Base-by-base conservation (phyloP, 192 early-diverging fungal genomes). In the Backusella tuberculispora region DNA sequence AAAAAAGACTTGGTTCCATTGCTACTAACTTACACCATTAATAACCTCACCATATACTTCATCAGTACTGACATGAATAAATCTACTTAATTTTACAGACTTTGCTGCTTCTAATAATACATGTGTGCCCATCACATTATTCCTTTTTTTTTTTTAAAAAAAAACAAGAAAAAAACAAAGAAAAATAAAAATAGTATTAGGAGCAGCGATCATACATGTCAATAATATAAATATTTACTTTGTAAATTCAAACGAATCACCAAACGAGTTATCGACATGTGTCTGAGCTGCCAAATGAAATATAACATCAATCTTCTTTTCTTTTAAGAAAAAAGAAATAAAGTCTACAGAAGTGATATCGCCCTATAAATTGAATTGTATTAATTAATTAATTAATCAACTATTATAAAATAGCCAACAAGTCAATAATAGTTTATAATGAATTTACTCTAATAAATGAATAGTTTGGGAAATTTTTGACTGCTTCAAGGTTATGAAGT, bases 191-290 rank as follows among this genome's bases (percentile, higher is more conserved):
- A n/a, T n/a, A n/a, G n/a, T n/a, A n/a, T n/a, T n/a, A n/a, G n/a
- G n/a, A n/a, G n/a, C n/a, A n/a, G n/a, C n/a, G n/a, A n/a, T n/a
- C n/a, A n/a, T n/a, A n/a, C 19, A 10, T 3, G 7, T 42, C 3
- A 42, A 42, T 42, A 42, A 42, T 5, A 63, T 63, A 53, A 56
- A 15, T 9, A 73, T 43, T 14, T 78, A 82, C 81, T 81, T 79
- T 4, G 92, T 94, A 68, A 94, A 95, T 69, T 91, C 91, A 60
- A 92, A 88, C 2, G 94, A 94, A 75, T 93, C 87, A 2, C 90
- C 91, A 85, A 95, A 95, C 38, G 94, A 95, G 76, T 93, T 93
- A 78, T 95, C 92, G 8, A 95, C 94, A 76, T 93, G 91, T 1
- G 91, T 90, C 75, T 95, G 94, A 38, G 94, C 92, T 5, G 94